A percentile compares a stretch with the other conserved stretches of the same genome.
phyloP scores from a whole-genome alignment of 305 asterid genomes.

The Fraxinus baroniana region DNA sequence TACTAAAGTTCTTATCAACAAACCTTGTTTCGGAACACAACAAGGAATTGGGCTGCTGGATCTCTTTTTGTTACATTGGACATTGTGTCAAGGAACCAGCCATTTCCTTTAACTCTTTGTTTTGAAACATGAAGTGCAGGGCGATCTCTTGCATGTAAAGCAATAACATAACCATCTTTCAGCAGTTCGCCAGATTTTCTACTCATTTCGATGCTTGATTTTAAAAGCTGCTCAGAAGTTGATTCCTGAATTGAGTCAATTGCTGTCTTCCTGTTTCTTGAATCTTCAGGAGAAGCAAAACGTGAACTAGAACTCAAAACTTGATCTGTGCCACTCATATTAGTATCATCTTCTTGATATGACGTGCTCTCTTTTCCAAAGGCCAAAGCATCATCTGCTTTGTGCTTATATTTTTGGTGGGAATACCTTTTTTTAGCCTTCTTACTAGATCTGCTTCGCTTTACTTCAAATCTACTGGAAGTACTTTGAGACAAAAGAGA shows the following conservation, averaged over 20 bases:
- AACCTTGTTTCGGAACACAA: slow-evolving; percentile 86
- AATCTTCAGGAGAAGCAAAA: slow-evolving; percentile 87
- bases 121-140: slow-evolving; percentile 82
- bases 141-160: slow-evolving; percentile 72
- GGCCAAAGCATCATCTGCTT: slow-evolving; percentile 61
- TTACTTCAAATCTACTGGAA: slow-evolving; percentile 66
- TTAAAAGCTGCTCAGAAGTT: slow-evolving; percentile 47
- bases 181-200: slow-evolving; percentile 63
- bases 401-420: slow-evolving; percentile 80
- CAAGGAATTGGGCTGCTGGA: slow-evolving; percentile 96
- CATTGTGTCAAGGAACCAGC: slow-evolving; percentile 93
- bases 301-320: slow-evolving; percentile 87
- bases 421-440: slow-evolving; percentile 93
- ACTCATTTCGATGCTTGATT: slow-evolving; percentile 48
- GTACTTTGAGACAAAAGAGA: slow-evolving; percentile 57
- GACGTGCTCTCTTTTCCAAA: slow-evolving; percentile 75
- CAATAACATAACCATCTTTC: slow-evolving; percentile 84
- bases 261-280: slow-evolving; percentile 61
- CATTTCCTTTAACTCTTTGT: slow-evolving; percentile 91
- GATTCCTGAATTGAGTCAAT: slow-evolving; percentile 58
- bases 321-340: slow-evolving; percentile 89
- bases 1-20: slow-evolving; percentile 23
- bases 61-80: slow-evolving; percentile 84
- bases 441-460: slow-evolving; percentile 90
- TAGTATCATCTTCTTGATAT: slow-evolving; percentile 80